A percentile compares a stretch with the other conserved stretches of the same genome.
These are phyloP conservation scores for Metschnikowia chrysomelidarum DNA, from an alignment of 805 yeast genomes.

Conservation along the genomic window DNA sequence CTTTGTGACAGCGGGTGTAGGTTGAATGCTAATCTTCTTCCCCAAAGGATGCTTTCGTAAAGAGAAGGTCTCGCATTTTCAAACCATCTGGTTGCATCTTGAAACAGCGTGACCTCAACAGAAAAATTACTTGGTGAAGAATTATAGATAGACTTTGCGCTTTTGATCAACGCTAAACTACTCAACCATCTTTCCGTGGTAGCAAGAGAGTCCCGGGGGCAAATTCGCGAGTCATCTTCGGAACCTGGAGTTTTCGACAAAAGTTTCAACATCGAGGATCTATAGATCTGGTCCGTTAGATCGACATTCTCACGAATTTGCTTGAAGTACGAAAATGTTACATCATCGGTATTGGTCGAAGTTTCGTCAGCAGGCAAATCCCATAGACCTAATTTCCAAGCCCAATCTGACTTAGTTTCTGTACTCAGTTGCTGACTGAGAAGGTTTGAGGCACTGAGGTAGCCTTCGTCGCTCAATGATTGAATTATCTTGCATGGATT, in stretches of 20 bases:
- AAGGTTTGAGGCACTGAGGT: slow-evolving; percentile 56
- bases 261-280: slow-evolving; percentile 20
- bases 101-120: slow-evolving; percentile 11
- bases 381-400: slow-evolving; percentile 81
- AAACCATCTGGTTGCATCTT: slow-evolving; percentile 12
- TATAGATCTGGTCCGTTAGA: slow-evolving; percentile 17
- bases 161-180: slow-evolving; percentile 10
- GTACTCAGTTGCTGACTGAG: slow-evolving; percentile 26
- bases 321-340: slow-evolving; percentile 53
- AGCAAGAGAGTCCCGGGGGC: slow-evolving; percentile 1
- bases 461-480: slow-evolving; percentile 50
- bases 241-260: slow-evolving; percentile 8
- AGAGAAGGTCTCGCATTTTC: slow-evolving; percentile 5
- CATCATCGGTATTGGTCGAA: slow-evolving; percentile 40
- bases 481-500: slow-evolving; percentile 23
- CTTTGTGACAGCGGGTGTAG: no score
- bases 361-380: slow-evolving; percentile 52
- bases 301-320: slow-evolving; percentile 37
- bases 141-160: slow-evolving; percentile 2
- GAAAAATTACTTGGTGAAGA: slow-evolving; percentile 9
- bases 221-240: background rate
- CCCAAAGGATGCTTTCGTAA: slow-evolving; percentile 32
- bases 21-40: slow-evolving; percentile 40
- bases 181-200: slow-evolving; percentile 8
- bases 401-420: slow-evolving; percentile 45